Evolutionary conservation across 2,329 filamentous ascomycete species (phyloP), one percentile per base, ranked within the genome.

Genomic region (Ceratocystis smalleyi): DNA sequence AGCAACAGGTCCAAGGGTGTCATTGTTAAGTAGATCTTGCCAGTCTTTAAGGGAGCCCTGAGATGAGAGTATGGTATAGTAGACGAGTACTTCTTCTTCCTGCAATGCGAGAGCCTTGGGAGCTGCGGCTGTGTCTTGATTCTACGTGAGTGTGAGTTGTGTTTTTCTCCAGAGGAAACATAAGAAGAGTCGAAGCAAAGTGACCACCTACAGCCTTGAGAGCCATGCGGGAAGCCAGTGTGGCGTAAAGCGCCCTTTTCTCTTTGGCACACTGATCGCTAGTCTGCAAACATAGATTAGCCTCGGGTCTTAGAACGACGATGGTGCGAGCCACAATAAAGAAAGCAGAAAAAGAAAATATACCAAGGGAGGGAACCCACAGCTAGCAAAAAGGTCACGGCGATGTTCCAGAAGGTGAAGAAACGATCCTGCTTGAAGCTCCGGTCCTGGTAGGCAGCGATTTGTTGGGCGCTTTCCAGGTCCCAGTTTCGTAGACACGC

Each of bases 401-500:
- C 72, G 67, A 83, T 82, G 67, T 79, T 82, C 75, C 77, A 81
- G 67, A 82, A 83, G 70, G 81, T 73, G 64, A 77, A 79, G 1
- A 73, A 72, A 35, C 77, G 73, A 24, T 82, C 79, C 32, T 74
- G 71, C 1, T 78, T 73, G 61, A 80, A 78, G 0, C 77, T 77
- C 69, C 78, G 78, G 66, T 83, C 81, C 30, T 83, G 69, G 0
- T 77, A 76, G 1, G 78, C 78, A 0, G 81, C 78, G 69, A 84
- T 83, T 79, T 83, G 64, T 45, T 64, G 62, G 49, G 65, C 49
- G 63, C 43, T 54, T 8, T 43, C 65, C 12, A 67, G 54, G 68
- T 84, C 82, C 75, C 79, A 81, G 62, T 80, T 75, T 67, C 78
- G 72, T 63, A 83, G 69, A 68, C 81, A 84, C 7, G 78, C 76